Conservation (phyloP, 176 grass and related monocot species). For the Oryza glumipatula region DNA sequence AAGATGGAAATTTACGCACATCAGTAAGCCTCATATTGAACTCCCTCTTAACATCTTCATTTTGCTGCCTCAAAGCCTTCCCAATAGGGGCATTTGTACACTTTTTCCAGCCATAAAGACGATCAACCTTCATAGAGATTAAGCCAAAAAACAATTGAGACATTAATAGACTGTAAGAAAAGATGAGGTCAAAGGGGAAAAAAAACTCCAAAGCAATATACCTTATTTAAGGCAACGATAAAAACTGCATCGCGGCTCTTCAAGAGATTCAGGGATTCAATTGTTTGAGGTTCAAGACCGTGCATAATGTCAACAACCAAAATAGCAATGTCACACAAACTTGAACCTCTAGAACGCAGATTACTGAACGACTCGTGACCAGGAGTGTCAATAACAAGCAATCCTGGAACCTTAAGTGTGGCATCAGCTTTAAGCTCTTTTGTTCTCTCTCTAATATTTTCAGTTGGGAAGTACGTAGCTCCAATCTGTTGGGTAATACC, state of each 20-base stretch:
- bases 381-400: conserved; percentile 97
- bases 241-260: conserved; percentile 81
- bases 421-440: conserved; percentile 91
- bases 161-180: conserved; percentile 21
- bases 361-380: conserved; percentile 92
- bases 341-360: conserved; percentile 97
- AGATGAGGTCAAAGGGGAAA: background rate
- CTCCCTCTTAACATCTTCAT: conserved; percentile 91
- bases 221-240: conserved; percentile 99
- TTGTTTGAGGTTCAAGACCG: conserved; percentile 91
- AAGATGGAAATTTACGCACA: conserved; percentile 49
- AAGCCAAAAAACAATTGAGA: conserved; percentile 36
- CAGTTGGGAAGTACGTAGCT: conserved; percentile 90
- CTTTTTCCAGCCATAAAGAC: conserved; percentile 92
- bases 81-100: conserved; percentile 75
- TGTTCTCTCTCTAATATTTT: conserved; percentile 99
- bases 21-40: conserved; percentile 91
- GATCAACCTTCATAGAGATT: conserved; percentile 73
- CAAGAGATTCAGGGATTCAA: conserved; percentile 90
- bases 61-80: conserved; percentile 79
- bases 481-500: conserved; percentile 99
- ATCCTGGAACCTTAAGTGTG: conserved; percentile 88
- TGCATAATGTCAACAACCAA: conserved; percentile 99
- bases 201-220: conserved; percentile 45
- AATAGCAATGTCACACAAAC: conserved; percentile 95